Conservation (phyloP, 805 yeast genomes). For the Saccharomyces jurei region DNA sequence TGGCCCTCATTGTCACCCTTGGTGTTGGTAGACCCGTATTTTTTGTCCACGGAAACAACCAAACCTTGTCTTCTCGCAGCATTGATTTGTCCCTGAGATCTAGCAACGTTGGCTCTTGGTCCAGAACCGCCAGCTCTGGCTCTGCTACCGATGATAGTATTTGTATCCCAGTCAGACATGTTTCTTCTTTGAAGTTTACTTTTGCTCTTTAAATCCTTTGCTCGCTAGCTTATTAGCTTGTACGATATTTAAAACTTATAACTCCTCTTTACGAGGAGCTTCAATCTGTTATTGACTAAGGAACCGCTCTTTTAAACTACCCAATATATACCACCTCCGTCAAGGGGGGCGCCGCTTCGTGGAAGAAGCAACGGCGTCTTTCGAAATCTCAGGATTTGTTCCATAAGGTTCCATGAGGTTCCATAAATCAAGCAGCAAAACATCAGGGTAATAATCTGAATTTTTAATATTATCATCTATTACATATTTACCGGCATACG, state of each 20-base stretch:
- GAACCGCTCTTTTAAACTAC: not conserved
- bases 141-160: slow-evolving; percentile 80
- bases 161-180: slow-evolving; percentile 84
- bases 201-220: not conserved
- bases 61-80: slow-evolving; percentile 91
- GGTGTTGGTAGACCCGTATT: slow-evolving; percentile 57
- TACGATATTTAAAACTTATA: not conserved
- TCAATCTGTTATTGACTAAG: not conserved
- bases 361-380: not conserved
- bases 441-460: not conserved
- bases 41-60: slow-evolving; percentile 87
- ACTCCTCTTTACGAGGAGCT: not conserved
- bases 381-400: not conserved
- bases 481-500: not conserved
- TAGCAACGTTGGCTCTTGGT: slow-evolving; percentile 79
- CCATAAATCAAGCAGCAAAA: not conserved
- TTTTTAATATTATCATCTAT: not conserved
- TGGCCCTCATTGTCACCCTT: slow-evolving; percentile 88
- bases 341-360: not conserved
- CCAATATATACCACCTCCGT: not conserved
- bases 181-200: slow-evolving; percentile 1
- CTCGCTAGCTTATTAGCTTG: not conserved
- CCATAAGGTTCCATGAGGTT: not conserved
- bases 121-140: slow-evolving; percentile 86
- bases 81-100: slow-evolving; percentile 68